Percentiles rank a stretch among this genome's conserved stretches.
Conservation (phyloP, 2,329 filamentous ascomycete species). For the Cryoendolithus antarcticus region DNA sequence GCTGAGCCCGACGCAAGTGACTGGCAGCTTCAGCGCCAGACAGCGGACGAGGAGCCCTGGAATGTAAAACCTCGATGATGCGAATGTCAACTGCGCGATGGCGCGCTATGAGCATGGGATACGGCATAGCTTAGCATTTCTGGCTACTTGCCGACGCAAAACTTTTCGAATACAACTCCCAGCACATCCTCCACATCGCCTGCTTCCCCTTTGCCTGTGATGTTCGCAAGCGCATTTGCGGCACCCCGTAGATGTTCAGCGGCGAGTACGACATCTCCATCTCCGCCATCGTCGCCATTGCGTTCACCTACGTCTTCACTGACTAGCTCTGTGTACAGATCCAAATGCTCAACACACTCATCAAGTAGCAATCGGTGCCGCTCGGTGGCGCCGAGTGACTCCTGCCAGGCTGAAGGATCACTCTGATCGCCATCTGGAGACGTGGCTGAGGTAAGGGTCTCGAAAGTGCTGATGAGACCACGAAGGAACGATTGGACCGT, state of each 20-base stretch:
- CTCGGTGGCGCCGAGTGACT: constrained; percentile 80
- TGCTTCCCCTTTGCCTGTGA: constrained; percentile 73
- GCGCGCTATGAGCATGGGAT: too few species aligned
- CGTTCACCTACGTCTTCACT: constrained; percentile 3
- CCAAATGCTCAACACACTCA: constrained; percentile 58
- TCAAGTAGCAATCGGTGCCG: constrained; percentile 73
- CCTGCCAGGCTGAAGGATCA: constrained; percentile 59
- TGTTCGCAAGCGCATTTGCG: constrained; percentile 66
- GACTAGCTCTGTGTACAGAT: constrained; percentile 45
- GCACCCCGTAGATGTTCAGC: constrained; percentile 79
- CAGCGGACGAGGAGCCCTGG: too few species aligned
- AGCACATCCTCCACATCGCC: constrained; percentile 92
- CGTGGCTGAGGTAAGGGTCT: constrained; percentile 48
- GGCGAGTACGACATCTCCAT: constrained; percentile 67
- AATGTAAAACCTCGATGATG: too few species aligned
- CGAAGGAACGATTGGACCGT: constrained; percentile 54
- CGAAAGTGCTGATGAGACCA: constrained; percentile 56
- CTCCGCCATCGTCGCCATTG: constrained; percentile 5
- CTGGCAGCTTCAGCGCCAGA: too few species aligned
- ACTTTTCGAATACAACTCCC: constrained; percentile 94
- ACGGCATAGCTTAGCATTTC: too few species aligned
- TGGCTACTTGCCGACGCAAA: constrained; percentile 29
- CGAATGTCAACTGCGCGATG: too few species aligned
- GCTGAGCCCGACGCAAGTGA: too few species aligned
- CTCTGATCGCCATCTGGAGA: constrained; percentile 23